phyloP scores from a whole-genome alignment of 257 asterid species.

The Knoxia roxburghii region DNA sequence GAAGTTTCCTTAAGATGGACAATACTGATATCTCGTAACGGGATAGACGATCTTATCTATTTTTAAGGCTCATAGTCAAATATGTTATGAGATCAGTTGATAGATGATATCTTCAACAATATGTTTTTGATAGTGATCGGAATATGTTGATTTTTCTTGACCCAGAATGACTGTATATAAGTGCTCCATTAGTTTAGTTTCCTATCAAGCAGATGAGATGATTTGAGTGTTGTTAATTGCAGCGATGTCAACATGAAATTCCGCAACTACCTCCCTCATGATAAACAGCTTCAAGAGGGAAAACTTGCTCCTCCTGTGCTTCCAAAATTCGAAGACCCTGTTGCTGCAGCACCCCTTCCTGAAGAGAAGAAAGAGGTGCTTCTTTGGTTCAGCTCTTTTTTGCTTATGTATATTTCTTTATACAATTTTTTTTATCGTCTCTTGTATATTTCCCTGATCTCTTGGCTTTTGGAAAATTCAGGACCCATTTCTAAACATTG shows the following conservation, averaged over 20 bases:
- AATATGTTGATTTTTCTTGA: neutral
- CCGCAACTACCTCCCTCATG: constrained; percentile 96
- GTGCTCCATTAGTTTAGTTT: neutral
- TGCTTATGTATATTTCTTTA: neutral
- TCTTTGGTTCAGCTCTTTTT: neutral
- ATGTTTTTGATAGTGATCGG: neutral
- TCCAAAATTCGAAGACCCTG: constrained; percentile 90
- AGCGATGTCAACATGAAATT: constrained; percentile 71
- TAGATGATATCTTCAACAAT: neutral
- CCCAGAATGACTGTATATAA: neutral
- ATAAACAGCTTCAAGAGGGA: constrained; percentile 92
- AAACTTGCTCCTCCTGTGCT: constrained; percentile 80
- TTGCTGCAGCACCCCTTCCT: constrained; percentile 44
- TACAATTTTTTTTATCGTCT: neutral
- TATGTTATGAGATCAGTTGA: neutral
- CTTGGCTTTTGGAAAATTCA: constrained; percentile 18
- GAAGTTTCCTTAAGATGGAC: neutral
- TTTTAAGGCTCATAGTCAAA: neutral
- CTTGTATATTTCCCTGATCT: neutral
- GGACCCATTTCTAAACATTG: constrained; percentile 94
- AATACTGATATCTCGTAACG: too few relatives aligned
- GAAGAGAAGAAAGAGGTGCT: constrained; percentile 82
- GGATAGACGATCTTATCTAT: neutral
- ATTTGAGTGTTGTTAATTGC: constrained; percentile 8
- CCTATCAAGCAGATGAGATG: neutral